Evolutionary conservation across 345 rosid genomes (phyloP).

Genomic region (Eutrema japonicum): DNA sequence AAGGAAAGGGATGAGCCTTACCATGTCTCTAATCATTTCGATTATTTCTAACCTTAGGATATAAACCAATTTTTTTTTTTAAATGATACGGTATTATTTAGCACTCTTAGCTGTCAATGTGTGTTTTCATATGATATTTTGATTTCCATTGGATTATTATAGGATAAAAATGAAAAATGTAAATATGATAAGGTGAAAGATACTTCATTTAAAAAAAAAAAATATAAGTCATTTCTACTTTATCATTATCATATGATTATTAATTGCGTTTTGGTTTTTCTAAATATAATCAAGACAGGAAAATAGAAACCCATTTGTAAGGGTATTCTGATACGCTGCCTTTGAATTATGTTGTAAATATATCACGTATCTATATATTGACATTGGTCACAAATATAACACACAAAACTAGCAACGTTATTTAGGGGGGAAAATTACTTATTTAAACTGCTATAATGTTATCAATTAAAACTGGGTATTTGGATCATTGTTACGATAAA

Average conservation of each 20-base stretch:
- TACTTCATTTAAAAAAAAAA: neutral
- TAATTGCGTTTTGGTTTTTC: neutral
- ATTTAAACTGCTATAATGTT: too few species aligned
- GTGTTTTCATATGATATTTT: slow-evolving; percentile 19
- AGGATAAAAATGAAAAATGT: slow-evolving; percentile 1
- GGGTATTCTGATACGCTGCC: neutral
- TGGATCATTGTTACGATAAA: too few species aligned
- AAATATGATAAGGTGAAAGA: slow-evolving; percentile 27
- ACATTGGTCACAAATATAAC: too few species aligned
- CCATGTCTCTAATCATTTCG: slow-evolving; percentile 78
- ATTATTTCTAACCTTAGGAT: slow-evolving; percentile 61
- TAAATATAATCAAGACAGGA: neutral
- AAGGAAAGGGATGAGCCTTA: slow-evolving; percentile 76
- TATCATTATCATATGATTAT: slow-evolving; percentile 10
- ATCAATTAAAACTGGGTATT: too few species aligned
- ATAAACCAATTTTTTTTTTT: neutral
- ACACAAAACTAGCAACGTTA: too few species aligned
- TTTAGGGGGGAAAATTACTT: too few species aligned
- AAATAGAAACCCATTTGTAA: neutral
- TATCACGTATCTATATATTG: neutral
- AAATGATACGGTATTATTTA: slow-evolving; percentile 30
- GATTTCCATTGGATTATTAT: neutral
- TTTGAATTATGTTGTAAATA: neutral
- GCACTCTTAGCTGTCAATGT: slow-evolving; percentile 2
- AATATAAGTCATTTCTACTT: neutral